Evolutionary conservation across 2,329 filamentous ascomycete species (phyloP).

Genomic region (Penicillium carneum): DNA sequence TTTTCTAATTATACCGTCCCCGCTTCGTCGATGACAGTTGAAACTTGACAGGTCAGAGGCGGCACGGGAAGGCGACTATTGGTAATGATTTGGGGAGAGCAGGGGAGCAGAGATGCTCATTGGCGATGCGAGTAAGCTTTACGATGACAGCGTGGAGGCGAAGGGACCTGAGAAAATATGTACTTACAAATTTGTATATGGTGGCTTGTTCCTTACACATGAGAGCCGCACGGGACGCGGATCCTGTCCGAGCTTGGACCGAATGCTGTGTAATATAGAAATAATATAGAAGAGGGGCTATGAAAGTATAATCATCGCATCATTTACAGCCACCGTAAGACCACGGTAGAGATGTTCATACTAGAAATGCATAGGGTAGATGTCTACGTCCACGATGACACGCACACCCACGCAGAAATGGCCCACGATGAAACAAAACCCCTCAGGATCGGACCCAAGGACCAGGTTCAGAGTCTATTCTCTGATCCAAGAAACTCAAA

Average conservation of each 20-base stretch:
- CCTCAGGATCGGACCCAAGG: conserved; percentile 1
- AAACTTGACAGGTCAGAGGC: conserved; percentile 34
- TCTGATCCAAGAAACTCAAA: conserved; percentile 26
- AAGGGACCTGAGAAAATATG: not conserved
- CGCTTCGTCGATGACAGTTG: conserved; percentile 23
- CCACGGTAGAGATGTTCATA: not conserved
- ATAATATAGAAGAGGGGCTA: not conserved
- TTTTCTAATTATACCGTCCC: conserved; percentile 2
- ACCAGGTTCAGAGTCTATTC: conserved; percentile 23
- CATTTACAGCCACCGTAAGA: not conserved
- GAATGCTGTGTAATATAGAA: conserved; percentile 12
- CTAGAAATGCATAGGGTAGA: not conserved
- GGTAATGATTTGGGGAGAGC: conserved; percentile 26
- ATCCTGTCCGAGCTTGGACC: not conserved
- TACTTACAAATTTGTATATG: not conserved
- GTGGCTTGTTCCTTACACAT: conserved; percentile 21
- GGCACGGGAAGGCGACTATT: conserved; percentile 31
- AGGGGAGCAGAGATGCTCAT: conserved; percentile 12
- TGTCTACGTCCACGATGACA: not conserved
- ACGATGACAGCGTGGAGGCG: conserved; percentile 9
- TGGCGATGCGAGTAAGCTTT: conserved; percentile 15
- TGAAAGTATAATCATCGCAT: not conserved
- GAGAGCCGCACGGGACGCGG: conserved; percentile 24
- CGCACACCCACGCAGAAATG: not conserved
- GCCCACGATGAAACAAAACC: conserved; percentile 3